These are phyloP conservation scores for Tricholoma sp. DNA, from an alignment of 768 basidiomycete genomes.

Conservation along the genomic window DNA sequence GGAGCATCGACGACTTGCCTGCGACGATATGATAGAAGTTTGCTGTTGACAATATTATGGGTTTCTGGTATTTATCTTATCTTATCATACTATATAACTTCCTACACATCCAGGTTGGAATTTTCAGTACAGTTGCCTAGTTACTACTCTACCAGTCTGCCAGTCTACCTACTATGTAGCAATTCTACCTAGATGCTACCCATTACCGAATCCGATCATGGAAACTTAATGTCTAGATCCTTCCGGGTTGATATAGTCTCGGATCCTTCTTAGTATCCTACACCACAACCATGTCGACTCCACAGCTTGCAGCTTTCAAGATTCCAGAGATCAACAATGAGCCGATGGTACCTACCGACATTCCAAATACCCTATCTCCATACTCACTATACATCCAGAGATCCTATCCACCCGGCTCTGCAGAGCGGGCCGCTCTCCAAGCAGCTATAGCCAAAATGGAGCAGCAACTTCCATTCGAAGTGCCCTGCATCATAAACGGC, in stretches of 20 bases:
- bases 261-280: background rate
- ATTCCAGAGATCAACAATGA: slow-evolving; percentile 88
- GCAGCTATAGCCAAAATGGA: slow-evolving; percentile 78
- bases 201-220: background rate
- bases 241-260: slow-evolving; percentile 5
- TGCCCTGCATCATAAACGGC: slow-evolving; percentile 91
- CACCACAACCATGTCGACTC: slow-evolving; percentile 49
- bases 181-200: too few relatives aligned
- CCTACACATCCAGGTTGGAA: too few relatives aligned
- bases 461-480: slow-evolving; percentile 79
- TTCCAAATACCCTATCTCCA: background rate
- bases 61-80: background rate
- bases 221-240: slow-evolving; percentile 7
- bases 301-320: slow-evolving; percentile 82
- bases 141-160: background rate
- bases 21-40: slow-evolving; percentile 22
- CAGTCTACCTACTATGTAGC: too few relatives aligned
- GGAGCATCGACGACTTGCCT: slow-evolving; percentile 47
- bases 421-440: slow-evolving; percentile 69
- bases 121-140: background rate
- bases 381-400: slow-evolving; percentile 37
- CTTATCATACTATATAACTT: background rate
- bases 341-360: slow-evolving; percentile 62
- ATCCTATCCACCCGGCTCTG: slow-evolving; percentile 71
- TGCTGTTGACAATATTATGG: background rate